Evolutionary conservation across 2,329 filamentous ascomycete species (phyloP).

Genomic region (Cyclaneusma minus): DNA sequence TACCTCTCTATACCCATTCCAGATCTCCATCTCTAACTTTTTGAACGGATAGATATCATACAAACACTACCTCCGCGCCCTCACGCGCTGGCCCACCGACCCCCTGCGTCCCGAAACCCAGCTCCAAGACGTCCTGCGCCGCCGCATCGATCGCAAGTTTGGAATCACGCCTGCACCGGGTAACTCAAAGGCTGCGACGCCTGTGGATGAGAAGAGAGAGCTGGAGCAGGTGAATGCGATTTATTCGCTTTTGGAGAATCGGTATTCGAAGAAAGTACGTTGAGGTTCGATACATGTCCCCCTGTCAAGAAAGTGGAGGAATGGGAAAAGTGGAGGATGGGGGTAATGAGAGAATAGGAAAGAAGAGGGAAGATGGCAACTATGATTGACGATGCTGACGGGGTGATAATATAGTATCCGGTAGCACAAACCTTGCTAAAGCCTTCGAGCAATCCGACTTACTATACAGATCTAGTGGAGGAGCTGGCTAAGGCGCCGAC

Average conservation of each 20-base stretch:
- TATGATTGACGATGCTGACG: background rate
- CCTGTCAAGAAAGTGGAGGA: too few species aligned
- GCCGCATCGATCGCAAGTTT: slow-evolving; percentile 24
- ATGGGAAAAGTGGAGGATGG: background rate
- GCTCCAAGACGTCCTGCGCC: slow-evolving; percentile 38
- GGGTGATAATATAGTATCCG: slow-evolving; percentile 24
- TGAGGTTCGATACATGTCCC: background rate
- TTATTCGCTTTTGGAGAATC: slow-evolving; percentile 41
- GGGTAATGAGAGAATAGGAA: slow-evolving; percentile 2
- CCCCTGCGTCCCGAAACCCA: slow-evolving; percentile 45
- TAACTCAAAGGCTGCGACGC: slow-evolving; percentile 6
- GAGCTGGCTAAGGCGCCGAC: slow-evolving; percentile 49
- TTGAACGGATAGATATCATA: too few species aligned
- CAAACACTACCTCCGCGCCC: slow-evolving; percentile 31
- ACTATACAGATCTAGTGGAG: slow-evolving; percentile 42
- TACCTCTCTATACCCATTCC: too few species aligned
- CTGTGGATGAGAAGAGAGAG: slow-evolving; percentile 28
- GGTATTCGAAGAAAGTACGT: slow-evolving; percentile 39
- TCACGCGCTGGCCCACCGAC: slow-evolving; percentile 48
- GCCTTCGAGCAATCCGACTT: slow-evolving; percentile 46
- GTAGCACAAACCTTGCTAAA: slow-evolving; percentile 33
- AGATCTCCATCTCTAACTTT: too few species aligned
- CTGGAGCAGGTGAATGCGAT: slow-evolving; percentile 42
- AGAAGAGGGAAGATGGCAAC: slow-evolving; percentile 1
- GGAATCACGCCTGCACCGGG: slow-evolving; percentile 5